Evolutionary conservation across 1,284 basidiomycete species (phyloP), one percentile per base, ranked within the genome.

Genomic region (Fomitopsis schrenkii): DNA sequence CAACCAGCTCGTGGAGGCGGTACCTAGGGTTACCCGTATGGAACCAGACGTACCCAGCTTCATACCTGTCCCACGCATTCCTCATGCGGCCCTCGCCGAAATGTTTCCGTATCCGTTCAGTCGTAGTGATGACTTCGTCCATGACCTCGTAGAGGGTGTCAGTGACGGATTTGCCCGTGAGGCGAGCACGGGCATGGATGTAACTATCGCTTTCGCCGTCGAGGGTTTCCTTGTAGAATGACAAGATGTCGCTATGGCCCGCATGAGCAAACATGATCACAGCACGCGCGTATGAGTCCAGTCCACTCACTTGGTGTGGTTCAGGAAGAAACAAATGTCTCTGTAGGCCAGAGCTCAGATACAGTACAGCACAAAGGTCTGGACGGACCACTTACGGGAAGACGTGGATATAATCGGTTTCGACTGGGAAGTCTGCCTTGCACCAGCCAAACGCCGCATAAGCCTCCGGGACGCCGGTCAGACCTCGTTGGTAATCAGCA

Each of bases 31-130:
- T 22, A 15, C 26, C 9, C 2, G 26, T 50, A 33, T 48, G 57
- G 46, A 58, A 48, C 7, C 8, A 4, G 30, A 61, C 50, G 42
- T 64, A 66, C 3, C 65, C 65, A 7, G 55, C 40, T 14, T 60
- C 48, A 28, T 64, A 64, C 6, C 36, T 22, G 45, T 63, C 60
- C 65, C 65, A 66, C 3, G 60, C 59, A 35, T 60, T 55, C 19
- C 60, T 35, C 22, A 28, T 14, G 15, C 28, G 50, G 15, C 50
- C 61, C 7, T 58, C 58, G 22, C 62, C 56, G 3, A 66, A 55
- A 41, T 63, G 57, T 19, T 19, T 14, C 10, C 62, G 35, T 4
- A 64, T 60, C 8, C 63, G 42, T 36, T 61, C 54, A 10, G 60
- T 48, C 5, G 62, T 56, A 17, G 33, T 44, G 33, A 63, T 36